Percentiles rank a stretch among this genome's conserved stretches.
phyloP scores from a whole-genome alignment of 768 basidiomycete species.

The Lanmaoa pseudosensibilis region DNA sequence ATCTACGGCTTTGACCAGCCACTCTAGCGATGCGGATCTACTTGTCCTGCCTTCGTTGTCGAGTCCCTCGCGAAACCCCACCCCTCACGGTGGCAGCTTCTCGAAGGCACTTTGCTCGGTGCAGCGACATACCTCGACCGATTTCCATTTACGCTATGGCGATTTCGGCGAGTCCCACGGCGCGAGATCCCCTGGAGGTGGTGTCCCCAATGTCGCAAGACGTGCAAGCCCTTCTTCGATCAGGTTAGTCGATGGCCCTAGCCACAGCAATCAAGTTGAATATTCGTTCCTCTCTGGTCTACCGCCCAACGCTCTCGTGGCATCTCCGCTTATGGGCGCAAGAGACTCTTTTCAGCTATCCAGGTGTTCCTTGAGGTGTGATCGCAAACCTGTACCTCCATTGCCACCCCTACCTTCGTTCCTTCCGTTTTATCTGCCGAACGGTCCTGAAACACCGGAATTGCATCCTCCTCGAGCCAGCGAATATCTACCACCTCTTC shows the following conservation, averaged over 20 bases:
- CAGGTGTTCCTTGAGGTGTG: slow-evolving; percentile 8
- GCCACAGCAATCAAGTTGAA: slow-evolving; percentile 13
- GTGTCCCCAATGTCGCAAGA: background rate
- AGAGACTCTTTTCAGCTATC: slow-evolving; percentile 34
- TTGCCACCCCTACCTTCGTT: slow-evolving; percentile 24
- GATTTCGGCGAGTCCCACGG: slow-evolving; percentile 8
- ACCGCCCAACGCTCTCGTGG: slow-evolving; percentile 16
- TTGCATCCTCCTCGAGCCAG: background rate
- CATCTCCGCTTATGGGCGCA: slow-evolving; percentile 25
- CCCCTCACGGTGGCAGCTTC: background rate
- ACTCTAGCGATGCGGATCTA: slow-evolving; percentile 4
- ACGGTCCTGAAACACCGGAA: background rate
- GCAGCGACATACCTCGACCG: slow-evolving; percentile 1
- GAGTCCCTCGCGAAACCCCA: background rate
- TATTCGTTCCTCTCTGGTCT: slow-evolving; percentile 27
- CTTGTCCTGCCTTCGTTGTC: background rate
- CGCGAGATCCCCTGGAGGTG: background rate
- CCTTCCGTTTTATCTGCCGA: slow-evolving; percentile 7
- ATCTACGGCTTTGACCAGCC: slow-evolving; percentile 11
- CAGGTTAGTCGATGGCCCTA: slow-evolving; percentile 22
- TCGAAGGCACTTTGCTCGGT: background rate
- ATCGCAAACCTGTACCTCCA: slow-evolving; percentile 20
- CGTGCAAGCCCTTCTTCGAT: slow-evolving; percentile 25
- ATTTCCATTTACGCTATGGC: background rate
- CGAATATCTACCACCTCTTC: slow-evolving; percentile 18